phyloP scores from a whole-genome alignment of 2,329 filamentous ascomycete species.

The Exophiala viscosa region DNA sequence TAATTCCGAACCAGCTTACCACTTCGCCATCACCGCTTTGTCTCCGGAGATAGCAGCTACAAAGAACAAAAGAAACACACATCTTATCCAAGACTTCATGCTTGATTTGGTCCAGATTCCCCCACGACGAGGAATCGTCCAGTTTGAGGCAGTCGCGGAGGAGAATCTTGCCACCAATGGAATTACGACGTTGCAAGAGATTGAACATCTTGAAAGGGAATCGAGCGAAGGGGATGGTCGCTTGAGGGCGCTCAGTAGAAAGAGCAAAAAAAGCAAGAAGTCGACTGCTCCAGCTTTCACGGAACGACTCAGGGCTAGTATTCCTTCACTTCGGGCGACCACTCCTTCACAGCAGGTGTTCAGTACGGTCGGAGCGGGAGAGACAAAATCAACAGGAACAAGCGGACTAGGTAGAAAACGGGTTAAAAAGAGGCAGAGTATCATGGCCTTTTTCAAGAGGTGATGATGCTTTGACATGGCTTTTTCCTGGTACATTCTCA shows the following conservation, averaged over 20 bases:
- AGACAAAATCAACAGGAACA: conserved; percentile 18
- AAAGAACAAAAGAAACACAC: conserved; percentile 76
- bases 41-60: conserved; percentile 65
- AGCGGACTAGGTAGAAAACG: conserved; percentile 18
- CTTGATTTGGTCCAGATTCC: conserved; percentile 65
- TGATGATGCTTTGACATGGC: conserved; percentile 1
- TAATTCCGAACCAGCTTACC: conserved; percentile 74
- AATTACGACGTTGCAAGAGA: conserved; percentile 64
- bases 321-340: conserved; percentile 18
- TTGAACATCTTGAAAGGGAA: conserved; percentile 55
- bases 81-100: conserved; percentile 73
- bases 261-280: conserved; percentile 31
- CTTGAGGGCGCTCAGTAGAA: conserved; percentile 39
- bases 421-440: conserved; percentile 28
- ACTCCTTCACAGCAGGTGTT: conserved; percentile 22
- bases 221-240: conserved; percentile 41
- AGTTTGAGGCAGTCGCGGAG: conserved; percentile 66
- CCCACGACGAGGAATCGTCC: conserved; percentile 65
- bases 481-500: too few species aligned
- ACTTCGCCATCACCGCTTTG: conserved; percentile 69
- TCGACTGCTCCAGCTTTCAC: conserved; percentile 15
- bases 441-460: conserved; percentile 28
- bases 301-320: conserved; percentile 13
- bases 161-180: conserved; percentile 69
- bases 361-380: conserved; percentile 6